Conservation (phyloP, 1,284 basidiomycete species). For the Anthracocystis setariae region DNA sequence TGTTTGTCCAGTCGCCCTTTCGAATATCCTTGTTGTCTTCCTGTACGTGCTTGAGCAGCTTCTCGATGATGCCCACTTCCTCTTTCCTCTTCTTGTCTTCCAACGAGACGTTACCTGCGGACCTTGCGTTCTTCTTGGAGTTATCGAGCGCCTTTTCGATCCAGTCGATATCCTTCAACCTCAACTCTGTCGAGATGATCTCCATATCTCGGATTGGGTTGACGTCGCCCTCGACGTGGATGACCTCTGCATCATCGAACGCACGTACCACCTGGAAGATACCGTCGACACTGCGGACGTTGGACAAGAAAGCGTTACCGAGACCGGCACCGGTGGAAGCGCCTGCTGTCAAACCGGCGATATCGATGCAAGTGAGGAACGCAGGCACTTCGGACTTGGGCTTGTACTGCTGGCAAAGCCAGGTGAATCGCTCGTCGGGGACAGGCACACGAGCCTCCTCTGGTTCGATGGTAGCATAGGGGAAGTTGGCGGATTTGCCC, state of each 20-base stretch:
- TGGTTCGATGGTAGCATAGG: conserved; percentile 86
- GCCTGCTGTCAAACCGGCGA: conserved; percentile 94
- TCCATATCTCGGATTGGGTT: conserved; percentile 96
- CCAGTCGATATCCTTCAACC: conserved; percentile 99
- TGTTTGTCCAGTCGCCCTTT: conserved; percentile 93
- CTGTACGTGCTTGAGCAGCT: conserved; percentile 81
- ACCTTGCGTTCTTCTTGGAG: conserved; percentile 57
- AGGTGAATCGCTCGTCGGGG: conserved; percentile 93
- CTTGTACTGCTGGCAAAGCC: conserved; percentile 92
- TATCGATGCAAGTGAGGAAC: conserved; percentile 97
- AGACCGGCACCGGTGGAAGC: conserved; percentile 98
- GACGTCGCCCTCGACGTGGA: conserved; percentile 98
- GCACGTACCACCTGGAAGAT: conserved; percentile 99
- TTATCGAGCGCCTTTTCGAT: conserved; percentile 87
- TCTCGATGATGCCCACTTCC: conserved; percentile 86
- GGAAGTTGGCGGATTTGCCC: conserved; percentile 98
- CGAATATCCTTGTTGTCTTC: conserved; percentile 90
- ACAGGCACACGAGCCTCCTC: conserved; percentile 87
- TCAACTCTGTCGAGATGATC: conserved; percentile 82
- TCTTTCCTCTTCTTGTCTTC: conserved; percentile 97
- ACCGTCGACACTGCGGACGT: conserved; percentile 97
- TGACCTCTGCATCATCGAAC: conserved; percentile 98
- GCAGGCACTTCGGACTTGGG: conserved; percentile 88
- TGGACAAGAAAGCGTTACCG: conserved; percentile 96
- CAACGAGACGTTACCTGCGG: conserved; percentile 77